Evolutionary conservation across 306 rosid genomes (phyloP).

Genomic region (Cicer judaicum): DNA sequence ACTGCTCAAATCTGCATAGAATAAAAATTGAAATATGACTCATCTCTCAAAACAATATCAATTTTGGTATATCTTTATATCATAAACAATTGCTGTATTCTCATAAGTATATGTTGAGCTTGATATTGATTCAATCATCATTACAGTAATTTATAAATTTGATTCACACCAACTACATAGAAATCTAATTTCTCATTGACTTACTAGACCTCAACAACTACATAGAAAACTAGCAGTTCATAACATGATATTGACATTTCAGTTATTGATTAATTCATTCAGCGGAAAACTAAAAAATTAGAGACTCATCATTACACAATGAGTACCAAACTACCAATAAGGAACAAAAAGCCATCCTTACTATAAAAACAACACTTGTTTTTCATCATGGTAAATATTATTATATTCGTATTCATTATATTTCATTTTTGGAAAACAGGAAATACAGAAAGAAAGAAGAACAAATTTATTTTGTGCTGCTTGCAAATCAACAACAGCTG

Average conservation of each 20-base stretch:
- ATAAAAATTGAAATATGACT: constrained; percentile 33
- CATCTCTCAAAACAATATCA: constrained; percentile 32
- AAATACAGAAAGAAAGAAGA: neutral
- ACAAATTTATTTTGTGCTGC: constrained; percentile 10
- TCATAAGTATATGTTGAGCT: constrained; percentile 5
- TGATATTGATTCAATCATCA: constrained; percentile 20
- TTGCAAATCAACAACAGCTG: constrained; percentile 18
- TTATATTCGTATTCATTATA: neutral
- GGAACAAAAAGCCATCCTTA: constrained; percentile 16
- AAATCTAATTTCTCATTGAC: constrained; percentile 7
- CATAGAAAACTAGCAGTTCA: constrained; percentile 27
- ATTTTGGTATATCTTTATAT: constrained; percentile 4
- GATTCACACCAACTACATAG: constrained; percentile 18
- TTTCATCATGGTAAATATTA: constrained; percentile 8
- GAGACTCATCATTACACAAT: constrained; percentile 22
- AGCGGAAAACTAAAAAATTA: constrained; percentile 3
- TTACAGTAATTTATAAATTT: constrained; percentile 20
- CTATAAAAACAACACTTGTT: constrained; percentile 31
- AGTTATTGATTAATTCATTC: constrained; percentile 13
- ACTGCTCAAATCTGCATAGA: constrained; percentile 67
- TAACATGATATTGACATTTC: constrained; percentile 9
- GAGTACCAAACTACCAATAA: constrained; percentile 13
- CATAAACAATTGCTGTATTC: constrained; percentile 11
- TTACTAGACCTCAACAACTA: constrained; percentile 3
- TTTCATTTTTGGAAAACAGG: neutral